Evolutionary conservation across 2,329 filamentous ascomycete species (phyloP), one percentile per base, ranked within the genome.

Genomic region (Cytospora leucostoma): DNA sequence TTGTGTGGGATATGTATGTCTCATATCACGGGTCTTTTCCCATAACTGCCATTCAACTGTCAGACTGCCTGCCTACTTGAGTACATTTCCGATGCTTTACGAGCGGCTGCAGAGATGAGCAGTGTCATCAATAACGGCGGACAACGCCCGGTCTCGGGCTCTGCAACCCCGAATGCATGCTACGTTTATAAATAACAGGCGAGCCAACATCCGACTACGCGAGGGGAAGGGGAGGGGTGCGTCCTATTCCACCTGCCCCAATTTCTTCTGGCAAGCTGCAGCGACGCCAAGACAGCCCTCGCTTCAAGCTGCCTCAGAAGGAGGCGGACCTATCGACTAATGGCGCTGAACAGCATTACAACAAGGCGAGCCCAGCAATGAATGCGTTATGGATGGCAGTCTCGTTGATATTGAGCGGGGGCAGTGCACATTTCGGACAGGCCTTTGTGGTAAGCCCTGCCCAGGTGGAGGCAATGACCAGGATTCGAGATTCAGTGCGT

Each of bases 51-150:
- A 40, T 32, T 38, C 17, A 33, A n/a, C 34, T 33, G 49, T 32
- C 49, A 27, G 19, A 51, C 21, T 54, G 58, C 51, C 53, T 55
- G 51, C 53, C 37, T 44, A 34, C 53, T 52, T 35, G 13, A 34
- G 40, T 21, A 27, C 32, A 4, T 37, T 37, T 17, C 19, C 33
- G 13, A 27, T 58, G 2, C 56, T 27, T 49, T 33, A 5, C 34
- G 13, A 12, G 37, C 50, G 57, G 57, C 50, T 32, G 50, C 50
- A 52, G 32, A 32, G 27, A 32, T 32, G 5, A 55, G 58, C 51
- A 44, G 59, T 55, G 51, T 61, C 52, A 61, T 33, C 38, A 21
- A 50, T 33, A 55, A 61, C 55, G 40, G 40, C 52, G 27, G 12
- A 27, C n/a, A 7, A 54, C 21, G 34, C 34, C 19, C 33, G 40